phyloP scores from a whole-genome alignment of 2,329 filamentous ascomycete species.

The Lasiodiplodia hormozganensis region DNA sequence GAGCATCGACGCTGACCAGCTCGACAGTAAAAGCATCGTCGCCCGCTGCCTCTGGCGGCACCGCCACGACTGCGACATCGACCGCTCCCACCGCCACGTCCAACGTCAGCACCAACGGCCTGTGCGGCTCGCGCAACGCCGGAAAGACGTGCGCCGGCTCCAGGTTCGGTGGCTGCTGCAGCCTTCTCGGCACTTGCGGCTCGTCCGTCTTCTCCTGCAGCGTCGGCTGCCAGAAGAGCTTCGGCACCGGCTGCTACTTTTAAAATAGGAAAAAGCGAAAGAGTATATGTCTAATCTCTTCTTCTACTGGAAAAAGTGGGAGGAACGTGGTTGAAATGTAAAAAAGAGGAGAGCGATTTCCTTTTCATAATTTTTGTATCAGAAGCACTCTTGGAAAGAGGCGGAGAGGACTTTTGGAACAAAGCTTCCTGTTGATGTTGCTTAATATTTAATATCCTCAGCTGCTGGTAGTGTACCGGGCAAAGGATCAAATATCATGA shows the following conservation, averaged over 20 bases:
- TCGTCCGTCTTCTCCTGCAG: conserved; percentile 40
- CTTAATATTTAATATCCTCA: not conserved
- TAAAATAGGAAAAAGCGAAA: not conserved
- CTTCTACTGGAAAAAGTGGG: not conserved
- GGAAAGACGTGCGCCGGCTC: conserved; percentile 29
- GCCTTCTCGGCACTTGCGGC: conserved; percentile 36
- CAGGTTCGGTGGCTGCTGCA: conserved; percentile 37
- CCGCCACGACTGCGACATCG: conserved; percentile 31
- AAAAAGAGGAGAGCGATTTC: not conserved
- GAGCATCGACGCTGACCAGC: conserved; percentile 25
- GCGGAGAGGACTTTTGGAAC: not conserved
- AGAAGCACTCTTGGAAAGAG: not conserved
- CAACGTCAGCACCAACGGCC: conserved; percentile 37
- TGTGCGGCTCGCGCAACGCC: conserved; percentile 34
- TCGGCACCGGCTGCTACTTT: conserved; percentile 39
- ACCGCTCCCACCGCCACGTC: conserved; percentile 33
- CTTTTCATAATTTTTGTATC: not conserved
- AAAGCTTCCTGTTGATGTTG: not conserved
- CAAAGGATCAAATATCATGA: not conserved
- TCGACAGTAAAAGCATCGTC: conserved; percentile 28
- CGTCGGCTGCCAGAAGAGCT: conserved; percentile 42
- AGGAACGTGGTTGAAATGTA: not conserved
- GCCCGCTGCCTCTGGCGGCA: conserved; percentile 4
- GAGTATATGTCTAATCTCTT: conserved; percentile 3
- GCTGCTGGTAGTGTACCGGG: not conserved